Evolutionary conservation across 2,329 filamentous ascomycete species (phyloP).

Genomic region (Furcasterigmium sp.): DNA sequence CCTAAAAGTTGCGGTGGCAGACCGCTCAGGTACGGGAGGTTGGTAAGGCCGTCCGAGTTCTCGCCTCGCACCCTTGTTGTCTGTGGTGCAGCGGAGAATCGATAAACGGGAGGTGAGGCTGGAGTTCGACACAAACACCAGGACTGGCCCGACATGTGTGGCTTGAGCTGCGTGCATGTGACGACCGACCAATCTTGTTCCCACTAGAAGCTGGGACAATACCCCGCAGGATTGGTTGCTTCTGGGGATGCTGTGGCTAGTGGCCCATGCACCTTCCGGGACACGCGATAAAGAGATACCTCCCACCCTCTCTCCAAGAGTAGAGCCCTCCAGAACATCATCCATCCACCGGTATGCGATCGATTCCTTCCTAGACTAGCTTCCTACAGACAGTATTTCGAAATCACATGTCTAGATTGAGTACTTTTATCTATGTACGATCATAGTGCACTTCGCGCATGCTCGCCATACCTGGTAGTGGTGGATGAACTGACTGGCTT

Average conservation of each 20-base stretch:
- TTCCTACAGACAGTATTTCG: too few relatives aligned
- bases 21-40: background rate
- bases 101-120: background rate
- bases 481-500: too few relatives aligned
- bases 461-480: too few relatives aligned
- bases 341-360: too few relatives aligned
- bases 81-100: too few relatives aligned
- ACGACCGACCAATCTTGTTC: background rate
- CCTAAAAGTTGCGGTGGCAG: background rate
- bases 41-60: background rate
- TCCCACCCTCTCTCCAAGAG: background rate
- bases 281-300: background rate
- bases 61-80: too few relatives aligned
- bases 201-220: background rate
- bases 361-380: too few relatives aligned
- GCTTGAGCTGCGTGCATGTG: conserved; percentile 3
- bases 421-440: too few relatives aligned
- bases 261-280: background rate
- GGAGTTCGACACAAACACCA: conserved; percentile 2
- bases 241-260: background rate
- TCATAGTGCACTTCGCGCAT: too few relatives aligned
- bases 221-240: background rate
- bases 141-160: conserved; percentile 4
- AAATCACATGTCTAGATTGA: too few relatives aligned
- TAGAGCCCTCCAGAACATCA: too few relatives aligned